A percentile compares a stretch with the other conserved stretches of the same genome.
Conservation (phyloP, 495 filamentous ascomycete genomes). For the Neurospora sp. region DNA sequence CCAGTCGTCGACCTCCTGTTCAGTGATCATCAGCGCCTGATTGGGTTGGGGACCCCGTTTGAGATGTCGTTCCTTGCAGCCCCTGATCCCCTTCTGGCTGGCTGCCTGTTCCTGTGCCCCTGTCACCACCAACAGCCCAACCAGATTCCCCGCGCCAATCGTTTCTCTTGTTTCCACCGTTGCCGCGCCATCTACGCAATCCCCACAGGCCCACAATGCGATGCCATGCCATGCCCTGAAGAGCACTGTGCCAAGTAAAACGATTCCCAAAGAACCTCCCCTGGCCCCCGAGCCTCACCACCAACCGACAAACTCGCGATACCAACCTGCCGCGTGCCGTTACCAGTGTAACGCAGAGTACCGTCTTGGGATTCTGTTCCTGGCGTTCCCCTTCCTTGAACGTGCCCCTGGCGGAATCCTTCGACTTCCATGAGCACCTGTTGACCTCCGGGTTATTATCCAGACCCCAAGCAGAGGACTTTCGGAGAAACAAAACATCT, state of each 20-base stretch:
- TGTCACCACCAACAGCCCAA: background rate
- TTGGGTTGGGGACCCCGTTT: background rate
- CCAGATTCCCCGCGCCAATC: background rate
- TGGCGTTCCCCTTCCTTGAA: background rate
- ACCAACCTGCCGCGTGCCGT: background rate
- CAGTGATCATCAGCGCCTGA: background rate
- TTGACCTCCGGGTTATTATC: background rate
- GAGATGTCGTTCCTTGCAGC: background rate
- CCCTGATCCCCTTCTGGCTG: background rate
- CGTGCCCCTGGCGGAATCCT: background rate
- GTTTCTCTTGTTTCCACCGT: background rate
- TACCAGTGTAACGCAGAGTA: background rate
- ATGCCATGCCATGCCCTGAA: background rate
- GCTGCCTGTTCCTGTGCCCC: background rate
- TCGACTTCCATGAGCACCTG: background rate
- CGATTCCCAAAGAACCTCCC: background rate
- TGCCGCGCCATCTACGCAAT: background rate
- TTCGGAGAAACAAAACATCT: background rate
- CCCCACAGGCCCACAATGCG: background rate
- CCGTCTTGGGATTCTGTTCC: background rate
- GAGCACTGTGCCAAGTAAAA: too few relatives aligned
- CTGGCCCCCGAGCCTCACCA: background rate
- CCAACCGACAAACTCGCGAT: background rate
- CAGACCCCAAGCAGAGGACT: background rate
- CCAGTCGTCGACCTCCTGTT: background rate